phyloP scores from a whole-genome alignment of 352 stramenopile species.

The Phytophthora meadii region DNA sequence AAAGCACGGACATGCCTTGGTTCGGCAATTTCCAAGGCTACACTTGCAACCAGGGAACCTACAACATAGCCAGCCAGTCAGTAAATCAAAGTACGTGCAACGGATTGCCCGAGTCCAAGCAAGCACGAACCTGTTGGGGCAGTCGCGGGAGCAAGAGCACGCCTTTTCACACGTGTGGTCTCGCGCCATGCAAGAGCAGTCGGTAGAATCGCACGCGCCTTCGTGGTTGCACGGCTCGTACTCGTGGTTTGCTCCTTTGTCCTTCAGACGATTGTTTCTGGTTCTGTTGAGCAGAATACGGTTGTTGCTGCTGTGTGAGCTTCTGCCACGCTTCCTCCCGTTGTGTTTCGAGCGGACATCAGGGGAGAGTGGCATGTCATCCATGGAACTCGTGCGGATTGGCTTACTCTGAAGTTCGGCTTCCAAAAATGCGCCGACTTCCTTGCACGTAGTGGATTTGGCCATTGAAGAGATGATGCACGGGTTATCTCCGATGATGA shows the following conservation, averaged over 20 bases:
- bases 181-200: slow-evolving; percentile 79
- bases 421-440: slow-evolving; percentile 60
- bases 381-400: slow-evolving; percentile 28
- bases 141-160: slow-evolving; percentile 83
- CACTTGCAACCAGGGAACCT: slow-evolving; percentile 66
- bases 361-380: slow-evolving; percentile 46
- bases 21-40: slow-evolving; percentile 64
- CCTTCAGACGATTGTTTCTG: slow-evolving; percentile 68
- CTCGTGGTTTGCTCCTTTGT: slow-evolving; percentile 69
- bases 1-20: slow-evolving; percentile 71
- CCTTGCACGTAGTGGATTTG: slow-evolving; percentile 61
- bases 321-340: slow-evolving; percentile 50
- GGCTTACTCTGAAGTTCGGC: slow-evolving; percentile 46
- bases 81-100: background rate
- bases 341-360: slow-evolving; percentile 47
- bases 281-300: slow-evolving; percentile 68
- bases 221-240: slow-evolving; percentile 85
- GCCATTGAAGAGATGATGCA: slow-evolving; percentile 73
- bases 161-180: slow-evolving; percentile 86
- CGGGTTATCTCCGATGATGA: slow-evolving; percentile 65
- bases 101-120: background rate
- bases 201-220: slow-evolving; percentile 56
- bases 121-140: slow-evolving; percentile 63
- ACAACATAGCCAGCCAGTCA: background rate
- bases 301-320: slow-evolving; percentile 61